Base-by-base conservation (phyloP, 257 asterid genomes). In the Oldenlandia corymbosa region DNA sequence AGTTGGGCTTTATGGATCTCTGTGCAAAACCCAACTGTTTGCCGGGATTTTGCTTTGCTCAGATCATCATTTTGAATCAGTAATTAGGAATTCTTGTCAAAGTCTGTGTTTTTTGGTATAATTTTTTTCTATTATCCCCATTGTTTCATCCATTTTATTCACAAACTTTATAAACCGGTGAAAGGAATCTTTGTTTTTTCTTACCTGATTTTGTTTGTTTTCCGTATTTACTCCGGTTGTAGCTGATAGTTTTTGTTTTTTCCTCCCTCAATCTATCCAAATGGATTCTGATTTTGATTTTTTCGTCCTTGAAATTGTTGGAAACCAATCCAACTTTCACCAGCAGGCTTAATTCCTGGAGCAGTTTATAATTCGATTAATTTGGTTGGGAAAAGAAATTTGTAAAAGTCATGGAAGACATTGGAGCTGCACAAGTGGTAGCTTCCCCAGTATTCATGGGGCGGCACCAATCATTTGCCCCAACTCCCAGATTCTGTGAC, bases 401-500 rank as follows among this genome's bases (percentile, higher is more conserved):
- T 34, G n/a, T n/a, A n/a, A 10, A 37, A 60, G 56, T 57, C 49
- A 85, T 88, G 95, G 95, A 88, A 65, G 96, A 85, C 51, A 66
- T 68, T 47, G 84, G 89, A 11, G 59, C 88, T 39, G 79, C 78
- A 69, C n/a, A n/a, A n/a, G n/a, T n/a, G n/a, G 82, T 83, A 63
- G 91, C 80, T 68, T 34, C 86, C 45, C 91, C 88, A 16, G 31
- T 78, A 45, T 74, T 75, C 80, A 48, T 82, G 62, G 88, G 76
- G 69, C 91, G 80, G 7, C 23, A n/a, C n/a, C n/a, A 26, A 59
- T 62, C 80, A 28, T 71, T 76, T 52, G 36, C 79, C 7, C 79
- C n/a, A n/a, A n/a, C n/a, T n/a, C n/a, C 73, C 51, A 74, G 79
- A 27, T 86, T 79, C 67, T 62, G 72, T 23, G 77, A 70, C 60